Evolutionary conservation across 1,284 basidiomycete genomes (phyloP).

Genomic region (Cystobasidiaceae sp.): DNA sequence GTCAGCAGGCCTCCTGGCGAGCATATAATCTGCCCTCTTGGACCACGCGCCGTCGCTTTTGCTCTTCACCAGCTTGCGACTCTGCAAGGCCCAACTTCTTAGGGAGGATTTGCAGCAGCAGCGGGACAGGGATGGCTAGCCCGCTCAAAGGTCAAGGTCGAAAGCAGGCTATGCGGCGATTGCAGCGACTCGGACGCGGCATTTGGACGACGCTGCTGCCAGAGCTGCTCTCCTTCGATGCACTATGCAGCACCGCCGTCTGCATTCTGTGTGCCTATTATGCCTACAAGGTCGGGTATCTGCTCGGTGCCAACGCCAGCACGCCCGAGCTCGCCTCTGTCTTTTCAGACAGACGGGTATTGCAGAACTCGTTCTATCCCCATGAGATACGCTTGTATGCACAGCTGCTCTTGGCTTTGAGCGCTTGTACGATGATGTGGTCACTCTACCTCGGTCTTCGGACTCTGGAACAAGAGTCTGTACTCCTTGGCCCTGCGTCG

Average conservation of each 20-base stretch:
- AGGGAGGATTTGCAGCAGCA: too few species aligned
- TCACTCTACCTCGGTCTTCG: not conserved
- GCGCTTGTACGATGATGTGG: not conserved
- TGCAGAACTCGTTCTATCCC: constrained; percentile 2
- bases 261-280: not conserved
- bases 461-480: not conserved
- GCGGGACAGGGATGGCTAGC: too few species aligned
- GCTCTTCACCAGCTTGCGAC: too few species aligned
- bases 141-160: too few species aligned
- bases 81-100: too few species aligned
- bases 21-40: too few species aligned
- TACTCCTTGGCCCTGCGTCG: not conserved
- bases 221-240: constrained; percentile 1
- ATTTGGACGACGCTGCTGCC: not conserved
- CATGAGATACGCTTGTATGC: constrained; percentile 6
- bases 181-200: not conserved
- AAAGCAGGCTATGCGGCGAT: too few species aligned
- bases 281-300: not conserved
- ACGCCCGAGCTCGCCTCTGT: constrained; percentile 16
- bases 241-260: not conserved
- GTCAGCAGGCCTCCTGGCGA: too few species aligned
- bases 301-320: not conserved
- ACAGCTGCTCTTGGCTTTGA: not conserved
- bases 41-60: too few species aligned
- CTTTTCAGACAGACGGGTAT: constrained; percentile 7